Conservation (phyloP, 192 early-diverging fungal genomes). For the Backusella mclennaniae region DNA sequence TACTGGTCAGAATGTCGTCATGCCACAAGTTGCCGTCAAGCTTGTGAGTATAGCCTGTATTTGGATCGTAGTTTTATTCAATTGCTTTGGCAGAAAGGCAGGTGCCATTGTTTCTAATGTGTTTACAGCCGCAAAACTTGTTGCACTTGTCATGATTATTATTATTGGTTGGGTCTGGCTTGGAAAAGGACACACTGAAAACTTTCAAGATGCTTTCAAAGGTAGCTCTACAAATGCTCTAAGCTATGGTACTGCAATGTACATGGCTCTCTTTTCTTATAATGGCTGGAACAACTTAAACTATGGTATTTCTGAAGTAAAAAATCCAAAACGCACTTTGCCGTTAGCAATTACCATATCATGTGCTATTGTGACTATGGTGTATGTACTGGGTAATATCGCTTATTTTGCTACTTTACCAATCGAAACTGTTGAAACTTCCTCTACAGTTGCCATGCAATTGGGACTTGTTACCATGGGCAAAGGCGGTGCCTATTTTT, state of each 20-base stretch:
- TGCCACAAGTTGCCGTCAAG: constrained; percentile 23
- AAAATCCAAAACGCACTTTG: constrained; percentile 69
- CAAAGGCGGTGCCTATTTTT: constrained; percentile 56
- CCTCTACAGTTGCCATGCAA: constrained; percentile 60
- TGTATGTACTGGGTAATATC: constrained; percentile 78
- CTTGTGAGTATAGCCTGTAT: constrained; percentile 31
- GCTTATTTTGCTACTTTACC: constrained; percentile 83
- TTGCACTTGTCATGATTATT: constrained; percentile 67
- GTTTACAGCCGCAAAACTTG: constrained; percentile 68
- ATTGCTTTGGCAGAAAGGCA: constrained; percentile 41
- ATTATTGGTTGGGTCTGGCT: constrained; percentile 65
- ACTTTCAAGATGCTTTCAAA: constrained; percentile 54
- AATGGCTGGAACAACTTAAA: constrained; percentile 71
- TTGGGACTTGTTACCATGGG: constrained; percentile 67
- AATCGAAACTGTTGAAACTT: constrained; percentile 54
- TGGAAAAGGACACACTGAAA: constrained; percentile 50
- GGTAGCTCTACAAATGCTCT: constrained; percentile 51
- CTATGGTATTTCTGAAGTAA: constrained; percentile 79
- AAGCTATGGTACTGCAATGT: constrained; percentile 70
- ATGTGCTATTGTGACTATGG: constrained; percentile 59
- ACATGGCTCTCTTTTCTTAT: constrained; percentile 59
- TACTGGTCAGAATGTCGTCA: background rate
- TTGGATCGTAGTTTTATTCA: constrained; percentile 37
- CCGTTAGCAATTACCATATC: constrained; percentile 72
- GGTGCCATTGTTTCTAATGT: constrained; percentile 61